Percentiles rank a stretch among this genome's conserved stretches.
These are phyloP conservation scores for Torulaspora franciscae DNA, from an alignment of 805 yeast species.

Conservation along the genomic window DNA sequence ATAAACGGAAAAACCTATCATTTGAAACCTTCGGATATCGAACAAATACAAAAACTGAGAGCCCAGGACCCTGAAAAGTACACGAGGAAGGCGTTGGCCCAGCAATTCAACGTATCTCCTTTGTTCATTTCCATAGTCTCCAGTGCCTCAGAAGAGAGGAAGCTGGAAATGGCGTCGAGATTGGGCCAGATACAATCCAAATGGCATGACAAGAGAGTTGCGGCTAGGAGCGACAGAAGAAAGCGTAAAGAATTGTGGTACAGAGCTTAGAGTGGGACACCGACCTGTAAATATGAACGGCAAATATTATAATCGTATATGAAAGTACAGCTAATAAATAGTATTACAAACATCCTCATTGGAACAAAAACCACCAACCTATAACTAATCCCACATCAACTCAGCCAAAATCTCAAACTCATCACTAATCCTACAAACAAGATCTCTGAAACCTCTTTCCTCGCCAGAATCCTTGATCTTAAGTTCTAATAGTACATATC, in stretches of 20 bases:
- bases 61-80: slow-evolving; percentile 52
- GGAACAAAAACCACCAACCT: not conserved
- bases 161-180: slow-evolving; percentile 44
- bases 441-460: slow-evolving; percentile 22
- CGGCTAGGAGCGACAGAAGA: slow-evolving; percentile 52
- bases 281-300: slow-evolving; percentile 13
- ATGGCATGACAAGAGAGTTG: slow-evolving; percentile 47
- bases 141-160: slow-evolving; percentile 39
- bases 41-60: slow-evolving; percentile 55
- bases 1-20: slow-evolving; percentile 41
- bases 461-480: slow-evolving; percentile 16
- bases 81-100: slow-evolving; percentile 60
- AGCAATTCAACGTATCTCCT: slow-evolving; percentile 50
- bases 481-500: slow-evolving; percentile 22
- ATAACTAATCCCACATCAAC: slow-evolving; percentile 18
- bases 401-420: slow-evolving; percentile 31
- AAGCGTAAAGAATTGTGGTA: slow-evolving; percentile 63
- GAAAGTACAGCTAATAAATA: slow-evolving; percentile 6
- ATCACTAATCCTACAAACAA: slow-evolving; percentile 28
- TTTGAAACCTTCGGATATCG: slow-evolving; percentile 52
- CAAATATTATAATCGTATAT: not conserved
- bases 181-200: slow-evolving; percentile 41
- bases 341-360: slow-evolving; percentile 8
- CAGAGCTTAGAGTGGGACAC: slow-evolving; percentile 35
- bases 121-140: slow-evolving; percentile 53